Evolutionary conservation across 768 basidiomycete species (phyloP).

Genomic region (Russula virescens): DNA sequence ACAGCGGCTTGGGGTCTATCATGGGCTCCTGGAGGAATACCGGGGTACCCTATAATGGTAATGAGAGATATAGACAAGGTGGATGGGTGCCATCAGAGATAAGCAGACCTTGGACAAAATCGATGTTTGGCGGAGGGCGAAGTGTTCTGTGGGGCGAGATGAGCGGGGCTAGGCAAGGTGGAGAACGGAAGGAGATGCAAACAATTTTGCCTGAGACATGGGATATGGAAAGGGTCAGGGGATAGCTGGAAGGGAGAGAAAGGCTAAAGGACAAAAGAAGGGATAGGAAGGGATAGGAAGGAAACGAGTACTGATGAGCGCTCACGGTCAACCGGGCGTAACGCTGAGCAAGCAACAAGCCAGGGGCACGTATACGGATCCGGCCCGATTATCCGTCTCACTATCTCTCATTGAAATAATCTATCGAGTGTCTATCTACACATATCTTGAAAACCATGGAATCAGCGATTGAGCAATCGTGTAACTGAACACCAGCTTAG

Average conservation of each 20-base stretch:
- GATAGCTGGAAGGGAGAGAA: neutral
- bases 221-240: no score
- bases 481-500: constrained; percentile 97
- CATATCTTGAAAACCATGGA: constrained; percentile 64
- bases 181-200: no score
- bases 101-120: constrained; percentile 65
- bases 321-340: neutral
- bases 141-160: constrained; percentile 48
- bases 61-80: constrained; percentile 13
- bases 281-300: neutral
- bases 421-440: no score
- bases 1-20: constrained; percentile 80
- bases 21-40: constrained; percentile 71
- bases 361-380: no score
- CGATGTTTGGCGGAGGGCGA: constrained; percentile 83
- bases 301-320: constrained; percentile 10
- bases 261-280: neutral
- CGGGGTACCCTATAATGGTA: constrained; percentile 63
- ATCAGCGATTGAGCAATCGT: constrained; percentile 95
- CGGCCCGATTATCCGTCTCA: no score
- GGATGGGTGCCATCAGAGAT: neutral
- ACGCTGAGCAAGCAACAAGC: neutral
- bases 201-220: constrained; percentile 21
- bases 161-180: no score
- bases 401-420: no score